Percentiles rank a stretch among this genome's conserved stretches.
Conservation (phyloP, 1,284 basidiomycete species). For the Trichosporon sp. region DNA sequence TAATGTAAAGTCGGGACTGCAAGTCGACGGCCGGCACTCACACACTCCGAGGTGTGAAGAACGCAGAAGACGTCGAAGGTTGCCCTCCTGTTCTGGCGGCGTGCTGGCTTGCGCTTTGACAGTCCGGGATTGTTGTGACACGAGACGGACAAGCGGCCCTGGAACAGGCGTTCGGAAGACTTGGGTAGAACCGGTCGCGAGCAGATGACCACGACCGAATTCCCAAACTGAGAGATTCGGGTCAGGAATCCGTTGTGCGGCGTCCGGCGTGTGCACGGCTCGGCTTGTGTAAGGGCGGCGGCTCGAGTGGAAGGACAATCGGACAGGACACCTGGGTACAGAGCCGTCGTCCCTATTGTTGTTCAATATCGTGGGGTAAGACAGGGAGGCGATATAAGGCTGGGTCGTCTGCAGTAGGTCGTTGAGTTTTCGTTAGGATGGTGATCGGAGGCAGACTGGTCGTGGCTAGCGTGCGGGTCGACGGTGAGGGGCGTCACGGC, state of each 20-base stretch:
- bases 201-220: background rate
- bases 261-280: background rate
- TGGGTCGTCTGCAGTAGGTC: background rate
- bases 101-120: background rate
- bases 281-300: background rate
- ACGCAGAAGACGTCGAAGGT: background rate
- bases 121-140: background rate
- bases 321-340: background rate
- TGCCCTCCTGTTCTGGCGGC: background rate
- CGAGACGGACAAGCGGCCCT: background rate
- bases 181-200: background rate
- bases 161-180: background rate
- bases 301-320: background rate
- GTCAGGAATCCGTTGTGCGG: background rate
- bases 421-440: background rate
- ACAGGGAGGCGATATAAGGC: background rate
- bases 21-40: background rate
- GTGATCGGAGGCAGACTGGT: background rate
- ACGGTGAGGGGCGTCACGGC: background rate
- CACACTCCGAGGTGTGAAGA: background rate
- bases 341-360: background rate
- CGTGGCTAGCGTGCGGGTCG: background rate
- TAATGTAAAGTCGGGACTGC: slow-evolving; percentile 3
- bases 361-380: background rate
- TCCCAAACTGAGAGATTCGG: background rate